Evolutionary conservation across 768 basidiomycete species (phyloP).

Genomic region (Amanita muscaria): DNA sequence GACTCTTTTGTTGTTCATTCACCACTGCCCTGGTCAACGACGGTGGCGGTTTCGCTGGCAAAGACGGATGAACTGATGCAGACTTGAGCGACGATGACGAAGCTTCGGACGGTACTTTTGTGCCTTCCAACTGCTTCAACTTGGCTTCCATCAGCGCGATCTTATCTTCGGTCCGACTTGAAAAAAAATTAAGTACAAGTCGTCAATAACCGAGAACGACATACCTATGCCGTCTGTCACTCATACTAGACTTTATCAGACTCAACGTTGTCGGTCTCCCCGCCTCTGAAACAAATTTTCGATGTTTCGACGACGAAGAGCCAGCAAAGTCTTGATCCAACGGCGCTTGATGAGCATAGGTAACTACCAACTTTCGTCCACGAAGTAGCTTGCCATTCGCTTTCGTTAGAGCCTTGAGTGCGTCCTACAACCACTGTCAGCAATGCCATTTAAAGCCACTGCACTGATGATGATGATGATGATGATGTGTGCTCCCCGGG

Average conservation of each 20-base stretch:
- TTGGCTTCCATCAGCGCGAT: conserved; percentile 97
- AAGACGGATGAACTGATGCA: conserved; percentile 25
- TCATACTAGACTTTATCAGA: conserved; percentile 66
- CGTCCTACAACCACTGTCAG: conserved; percentile 51
- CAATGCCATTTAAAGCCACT: background rate
- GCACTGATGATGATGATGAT: background rate
- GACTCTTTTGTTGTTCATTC: conserved; percentile 5
- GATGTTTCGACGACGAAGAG: conserved; percentile 19
- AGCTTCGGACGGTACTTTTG: conserved; percentile 19
- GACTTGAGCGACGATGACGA: conserved; percentile 9
- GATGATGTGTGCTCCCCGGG: conserved; percentile 12
- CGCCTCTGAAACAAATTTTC: conserved; percentile 44
- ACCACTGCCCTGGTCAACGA: conserved; percentile 11
- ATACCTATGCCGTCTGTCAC: conserved; percentile 44
- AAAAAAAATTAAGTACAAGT: conserved; percentile 4
- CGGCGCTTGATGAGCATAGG: conserved; percentile 82
- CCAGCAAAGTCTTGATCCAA: conserved; percentile 22
- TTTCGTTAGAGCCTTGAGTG: conserved; percentile 61
- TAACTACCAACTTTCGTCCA: conserved; percentile 86
- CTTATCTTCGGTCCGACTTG: conserved; percentile 67
- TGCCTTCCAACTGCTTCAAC: conserved; percentile 64
- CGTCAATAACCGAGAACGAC: conserved; percentile 11
- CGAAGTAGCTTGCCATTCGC: conserved; percentile 77
- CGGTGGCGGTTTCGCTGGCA: conserved; percentile 36
- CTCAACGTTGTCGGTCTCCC: conserved; percentile 80